phyloP scores from a whole-genome alignment of 208 protist genomes.

The Naegleria gruberi region DNA sequence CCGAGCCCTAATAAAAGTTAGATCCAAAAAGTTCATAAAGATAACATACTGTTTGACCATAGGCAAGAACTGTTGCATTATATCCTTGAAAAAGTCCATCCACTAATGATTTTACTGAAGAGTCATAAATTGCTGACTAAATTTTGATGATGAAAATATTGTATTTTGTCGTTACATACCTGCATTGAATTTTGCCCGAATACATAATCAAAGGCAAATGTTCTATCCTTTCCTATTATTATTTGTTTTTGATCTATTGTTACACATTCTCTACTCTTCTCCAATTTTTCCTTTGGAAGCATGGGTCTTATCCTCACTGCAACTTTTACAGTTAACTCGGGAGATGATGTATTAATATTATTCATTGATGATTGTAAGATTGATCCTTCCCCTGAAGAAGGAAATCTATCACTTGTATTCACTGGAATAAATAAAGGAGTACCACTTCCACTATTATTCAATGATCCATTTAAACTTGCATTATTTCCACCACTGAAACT shows the following conservation, averaged over 20 bases:
- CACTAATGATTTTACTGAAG: constrained; percentile 7
- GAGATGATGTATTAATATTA: not conserved
- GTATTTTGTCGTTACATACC: not conserved
- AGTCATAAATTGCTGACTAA: not conserved
- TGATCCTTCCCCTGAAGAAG: not conserved
- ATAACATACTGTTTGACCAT: constrained; percentile 29
- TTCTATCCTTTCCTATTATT: constrained; percentile 59
- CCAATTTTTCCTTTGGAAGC: constrained; percentile 54
- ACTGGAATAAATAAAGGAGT: too few relatives aligned
- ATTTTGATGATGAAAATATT: not conserved
- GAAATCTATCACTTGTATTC: too few relatives aligned
- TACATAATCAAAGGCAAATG: constrained; percentile 79
- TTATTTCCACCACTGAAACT: not conserved
- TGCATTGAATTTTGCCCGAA: constrained; percentile 54
- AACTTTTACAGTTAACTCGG: constrained; percentile 42
- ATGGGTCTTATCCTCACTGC: constrained; percentile 73
- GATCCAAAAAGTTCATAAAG: constrained; percentile 8
- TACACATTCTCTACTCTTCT: constrained; percentile 24
- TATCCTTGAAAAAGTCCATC: constrained; percentile 27
- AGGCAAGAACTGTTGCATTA: constrained; percentile 32
- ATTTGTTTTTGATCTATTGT: constrained; percentile 58
- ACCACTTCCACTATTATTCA: too few relatives aligned
- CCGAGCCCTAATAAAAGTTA: constrained; percentile 47
- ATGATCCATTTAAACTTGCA: too few relatives aligned
- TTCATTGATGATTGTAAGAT: not conserved